These are phyloP conservation scores for Macadamia integrifolia DNA, from an alignment of 164 flowering plant genomes.

Conservation along the genomic window DNA sequence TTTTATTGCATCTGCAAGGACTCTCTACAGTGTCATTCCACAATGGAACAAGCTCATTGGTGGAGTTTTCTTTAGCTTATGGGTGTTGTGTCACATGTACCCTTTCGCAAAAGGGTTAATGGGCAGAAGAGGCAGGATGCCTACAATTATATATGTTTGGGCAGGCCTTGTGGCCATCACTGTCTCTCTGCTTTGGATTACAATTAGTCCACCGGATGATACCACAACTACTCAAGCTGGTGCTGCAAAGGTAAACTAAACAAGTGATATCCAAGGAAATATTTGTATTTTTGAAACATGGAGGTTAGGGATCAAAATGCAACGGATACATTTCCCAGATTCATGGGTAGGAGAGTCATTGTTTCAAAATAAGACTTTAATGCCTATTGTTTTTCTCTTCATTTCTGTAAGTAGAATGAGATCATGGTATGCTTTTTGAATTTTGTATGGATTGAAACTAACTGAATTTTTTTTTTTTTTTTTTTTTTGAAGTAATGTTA, in stretches of 20 bases:
- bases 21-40: constrained; percentile 55
- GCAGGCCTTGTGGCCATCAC: constrained; percentile 52
- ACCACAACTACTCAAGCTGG: constrained; percentile 9
- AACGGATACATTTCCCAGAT: no score
- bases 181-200: constrained; percentile 52
- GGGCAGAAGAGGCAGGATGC: constrained; percentile 57
- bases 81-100: constrained; percentile 68
- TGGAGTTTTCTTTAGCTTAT: constrained; percentile 58
- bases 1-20: constrained; percentile 49
- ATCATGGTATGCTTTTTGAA: no score
- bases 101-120: constrained; percentile 62
- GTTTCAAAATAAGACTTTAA: no score
- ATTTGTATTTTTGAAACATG: neutral
- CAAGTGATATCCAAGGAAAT: neutral
- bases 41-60: constrained; percentile 59
- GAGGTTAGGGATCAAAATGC: no score
- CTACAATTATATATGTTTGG: constrained; percentile 63
- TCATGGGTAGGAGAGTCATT: no score
- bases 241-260: neutral
- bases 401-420: no score
- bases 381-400: no score
- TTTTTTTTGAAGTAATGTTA: no score
- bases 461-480: no score
- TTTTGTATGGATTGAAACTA: no score
- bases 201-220: constrained; percentile 47